Conservation (phyloP, 2,329 filamentous ascomycete species). For the Xenoacremonium recifei region DNA sequence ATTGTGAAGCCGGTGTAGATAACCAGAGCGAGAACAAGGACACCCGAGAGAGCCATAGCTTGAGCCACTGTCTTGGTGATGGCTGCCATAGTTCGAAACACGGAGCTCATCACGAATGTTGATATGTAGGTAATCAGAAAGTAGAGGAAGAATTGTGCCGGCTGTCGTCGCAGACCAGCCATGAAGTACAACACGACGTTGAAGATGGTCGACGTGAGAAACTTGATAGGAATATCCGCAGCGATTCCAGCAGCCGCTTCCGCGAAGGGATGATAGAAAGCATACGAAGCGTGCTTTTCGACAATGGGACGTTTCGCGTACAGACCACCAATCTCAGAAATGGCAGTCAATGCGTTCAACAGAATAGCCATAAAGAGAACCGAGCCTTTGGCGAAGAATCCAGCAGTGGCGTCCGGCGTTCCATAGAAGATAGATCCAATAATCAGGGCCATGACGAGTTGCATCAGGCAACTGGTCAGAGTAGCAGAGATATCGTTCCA, state of each 20-base stretch:
- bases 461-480: constrained; percentile 41
- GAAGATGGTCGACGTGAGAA: constrained; percentile 47
- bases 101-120: constrained; percentile 71
- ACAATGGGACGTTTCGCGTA: constrained; percentile 47
- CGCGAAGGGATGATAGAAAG: constrained; percentile 50
- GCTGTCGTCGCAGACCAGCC: constrained; percentile 50
- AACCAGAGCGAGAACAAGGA: constrained; percentile 55
- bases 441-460: constrained; percentile 58
- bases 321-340: constrained; percentile 51
- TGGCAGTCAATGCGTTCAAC: constrained; percentile 57
- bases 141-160: constrained; percentile 74
- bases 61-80: constrained; percentile 64
- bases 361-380: constrained; percentile 61
- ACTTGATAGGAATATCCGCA: constrained; percentile 57
- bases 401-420: constrained; percentile 45
- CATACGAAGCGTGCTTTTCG: constrained; percentile 47
- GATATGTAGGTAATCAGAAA: constrained; percentile 66
- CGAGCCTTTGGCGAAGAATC: constrained; percentile 54
- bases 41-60: constrained; percentile 51
- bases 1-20: constrained; percentile 26
- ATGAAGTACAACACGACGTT: constrained; percentile 60
- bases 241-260: constrained; percentile 56
- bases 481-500: constrained; percentile 51
- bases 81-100: constrained; percentile 73
- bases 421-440: constrained; percentile 61